Base-by-base conservation (phyloP, 306 rosid species). In the Casuarina glauca region DNA sequence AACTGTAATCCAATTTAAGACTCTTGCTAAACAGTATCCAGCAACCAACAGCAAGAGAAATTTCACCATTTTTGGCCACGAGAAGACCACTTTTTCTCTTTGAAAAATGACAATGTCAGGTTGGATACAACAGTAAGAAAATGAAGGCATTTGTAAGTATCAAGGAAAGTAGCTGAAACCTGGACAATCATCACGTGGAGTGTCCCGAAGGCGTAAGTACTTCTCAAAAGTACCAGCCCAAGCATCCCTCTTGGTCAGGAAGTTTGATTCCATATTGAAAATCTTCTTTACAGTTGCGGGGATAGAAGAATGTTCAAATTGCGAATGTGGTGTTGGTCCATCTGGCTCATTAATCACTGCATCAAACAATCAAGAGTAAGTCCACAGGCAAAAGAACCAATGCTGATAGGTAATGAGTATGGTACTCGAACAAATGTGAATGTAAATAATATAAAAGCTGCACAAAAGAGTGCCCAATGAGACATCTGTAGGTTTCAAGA, bases 221-320 rank as follows among this genome's bases (percentile, higher is more conserved):
- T 84, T 86, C 82, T 94, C 98, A 4, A 94, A 94, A 73, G 97
- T 86, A 61, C 97, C 97, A 3, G 98, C 97, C 98, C 98, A 94
- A 10, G 98, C 97, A 85, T 92, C 98, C 86, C 98, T 91, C 84
- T 92, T 92, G 4, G 98, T 94, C 77, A 94, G 84, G 90, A 94
- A 94, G 86, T 94, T 94, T 39, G 97, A 92, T 67, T 87, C 88
- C n/a, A 94, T 86, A 86, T 94, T 94, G 92, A 94, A 94, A 19
- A 94, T 91, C 88, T 85, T 94, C 86, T 94, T 94, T 10, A 94
- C 97, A 10, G 97, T 94, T 13, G 98, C 98, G 0, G 98, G 91
- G 46, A 94, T 62, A 17, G 98, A 94, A 3, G 98, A 92, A 78
- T 94, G 98, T 73, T 94, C 98, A 68, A 80, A 94, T 57, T 92